These are phyloP conservation scores for Penicillium macrosclerotiorum DNA, from an alignment of 495 filamentous ascomycete species.

Conservation along the genomic window DNA sequence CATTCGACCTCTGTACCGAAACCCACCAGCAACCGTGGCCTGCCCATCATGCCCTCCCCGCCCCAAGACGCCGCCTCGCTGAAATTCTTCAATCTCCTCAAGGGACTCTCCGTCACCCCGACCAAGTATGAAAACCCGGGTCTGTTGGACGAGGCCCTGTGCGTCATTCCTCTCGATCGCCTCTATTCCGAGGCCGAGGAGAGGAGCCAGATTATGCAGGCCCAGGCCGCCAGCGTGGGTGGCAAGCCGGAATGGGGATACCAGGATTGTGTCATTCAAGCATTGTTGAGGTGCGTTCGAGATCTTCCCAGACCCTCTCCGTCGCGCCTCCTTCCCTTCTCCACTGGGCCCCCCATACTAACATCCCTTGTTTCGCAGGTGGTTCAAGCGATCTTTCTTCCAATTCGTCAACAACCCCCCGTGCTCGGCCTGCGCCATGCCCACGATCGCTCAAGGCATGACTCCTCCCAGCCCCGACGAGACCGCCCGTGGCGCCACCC, in stretches of 20 bases:
- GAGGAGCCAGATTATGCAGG: slow-evolving; percentile 80
- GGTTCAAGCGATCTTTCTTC: slow-evolving; percentile 96
- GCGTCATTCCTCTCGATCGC: slow-evolving; percentile 81
- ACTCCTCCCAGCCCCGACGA: slow-evolving; percentile 86
- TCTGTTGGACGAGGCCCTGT: slow-evolving; percentile 87
- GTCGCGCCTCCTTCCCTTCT: not conserved
- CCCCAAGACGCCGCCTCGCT: slow-evolving; percentile 71
- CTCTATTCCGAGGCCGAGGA: slow-evolving; percentile 95
- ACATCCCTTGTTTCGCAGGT: slow-evolving; percentile 52
- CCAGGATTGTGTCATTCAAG: slow-evolving; percentile 93
- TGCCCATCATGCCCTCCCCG: slow-evolving; percentile 78
- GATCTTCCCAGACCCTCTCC: slow-evolving; percentile 2
- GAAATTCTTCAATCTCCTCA: slow-evolving; percentile 80
- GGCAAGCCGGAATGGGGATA: slow-evolving; percentile 93
- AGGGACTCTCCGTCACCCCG: slow-evolving; percentile 78
- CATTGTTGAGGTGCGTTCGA: slow-evolving; percentile 66
- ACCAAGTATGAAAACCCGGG: slow-evolving; percentile 97
- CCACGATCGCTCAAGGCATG: slow-evolving; percentile 79
- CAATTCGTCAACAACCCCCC: slow-evolving; percentile 93
- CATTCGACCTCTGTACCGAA: slow-evolving; percentile 36
- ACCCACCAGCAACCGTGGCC: slow-evolving; percentile 63
- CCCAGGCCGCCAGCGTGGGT: slow-evolving; percentile 80
- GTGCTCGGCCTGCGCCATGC: slow-evolving; percentile 74
- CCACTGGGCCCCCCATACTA: slow-evolving; percentile 13
- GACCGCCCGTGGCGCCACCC: slow-evolving; percentile 76